Percentiles rank a stretch among this genome's conserved stretches.
phyloP scores from a whole-genome alignment of 2,329 filamentous ascomycete species.

The Eurotiales sp. region DNA sequence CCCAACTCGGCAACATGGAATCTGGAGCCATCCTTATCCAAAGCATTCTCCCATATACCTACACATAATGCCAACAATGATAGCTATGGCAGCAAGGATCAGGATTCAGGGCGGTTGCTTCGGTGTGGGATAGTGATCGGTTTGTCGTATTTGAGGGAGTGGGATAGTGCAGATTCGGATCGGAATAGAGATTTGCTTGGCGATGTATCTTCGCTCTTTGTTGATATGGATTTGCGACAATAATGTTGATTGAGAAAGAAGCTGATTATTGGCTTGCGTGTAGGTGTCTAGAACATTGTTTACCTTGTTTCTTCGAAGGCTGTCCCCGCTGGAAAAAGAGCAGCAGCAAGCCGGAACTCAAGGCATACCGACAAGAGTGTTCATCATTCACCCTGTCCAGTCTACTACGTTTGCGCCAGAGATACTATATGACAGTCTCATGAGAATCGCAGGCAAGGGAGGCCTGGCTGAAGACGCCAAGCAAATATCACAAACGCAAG shows the following conservation, averaged over 20 bases:
- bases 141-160: constrained; percentile 27
- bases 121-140: constrained; percentile 29
- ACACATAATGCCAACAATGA: constrained; percentile 20
- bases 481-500: constrained; percentile 21
- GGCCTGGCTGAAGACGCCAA: no score
- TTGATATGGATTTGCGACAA: not conserved
- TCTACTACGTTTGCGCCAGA: constrained; percentile 29
- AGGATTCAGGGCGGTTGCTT: constrained; percentile 20
- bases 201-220: constrained; percentile 20
- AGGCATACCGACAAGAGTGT: constrained; percentile 21
- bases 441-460: constrained; percentile 9
- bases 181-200: constrained; percentile 25
- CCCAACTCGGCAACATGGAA: constrained; percentile 21
- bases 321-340: not conserved
- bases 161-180: constrained; percentile 15
- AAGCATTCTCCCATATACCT: constrained; percentile 18
- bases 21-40: constrained; percentile 16
- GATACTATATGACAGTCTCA: constrained; percentile 27
- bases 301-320: not conserved
- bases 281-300: constrained; percentile 8
- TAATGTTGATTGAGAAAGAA: no score
- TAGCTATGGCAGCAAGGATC: not conserved
- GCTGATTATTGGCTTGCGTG: not conserved
- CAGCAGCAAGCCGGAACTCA: not conserved
- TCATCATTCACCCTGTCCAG: constrained; percentile 32